phyloP scores from a whole-genome alignment of 2,329 filamentous ascomycete species.

The Ophiocordyceps sinensis region DNA sequence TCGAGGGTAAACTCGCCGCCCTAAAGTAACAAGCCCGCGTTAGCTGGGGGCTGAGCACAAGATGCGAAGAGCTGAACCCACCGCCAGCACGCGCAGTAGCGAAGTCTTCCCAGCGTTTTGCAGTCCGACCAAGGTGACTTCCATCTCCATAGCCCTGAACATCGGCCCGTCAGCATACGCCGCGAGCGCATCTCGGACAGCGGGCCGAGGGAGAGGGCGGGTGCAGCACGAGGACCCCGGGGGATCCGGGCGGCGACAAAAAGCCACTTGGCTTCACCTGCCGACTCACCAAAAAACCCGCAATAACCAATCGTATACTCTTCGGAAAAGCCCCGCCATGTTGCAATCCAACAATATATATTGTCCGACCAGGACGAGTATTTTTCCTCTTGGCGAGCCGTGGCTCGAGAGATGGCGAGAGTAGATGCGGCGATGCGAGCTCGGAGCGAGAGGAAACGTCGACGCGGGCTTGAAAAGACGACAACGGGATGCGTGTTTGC shows the following conservation, averaged over 20 bases:
- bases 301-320: slow-evolving; percentile 96
- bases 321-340: slow-evolving; percentile 88
- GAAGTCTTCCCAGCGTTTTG: slow-evolving; percentile 98
- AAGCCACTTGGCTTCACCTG: neutral
- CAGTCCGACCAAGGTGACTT: slow-evolving; percentile 96
- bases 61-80: slow-evolving; percentile 36
- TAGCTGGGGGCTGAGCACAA: slow-evolving; percentile 6
- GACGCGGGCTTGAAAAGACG: neutral
- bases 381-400: neutral
- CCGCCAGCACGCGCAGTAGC: slow-evolving; percentile 80
- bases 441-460: neutral
- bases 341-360: slow-evolving; percentile 5
- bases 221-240: too few relatives aligned
- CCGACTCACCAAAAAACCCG: slow-evolving; percentile 82
- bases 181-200: too few relatives aligned
- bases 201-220: too few relatives aligned
- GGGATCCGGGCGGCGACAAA: neutral
- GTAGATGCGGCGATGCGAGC: neutral
- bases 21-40: slow-evolving; percentile 29
- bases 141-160: slow-evolving; percentile 92
- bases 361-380: neutral
- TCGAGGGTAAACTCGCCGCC: slow-evolving; percentile 97
- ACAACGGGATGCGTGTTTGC: too few relatives aligned
- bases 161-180: neutral
- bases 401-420: neutral